Evolutionary conservation across 2,329 filamentous ascomycete genomes (phyloP), one percentile per base, ranked within the genome.

Genomic region (Thelonectria discophora): DNA sequence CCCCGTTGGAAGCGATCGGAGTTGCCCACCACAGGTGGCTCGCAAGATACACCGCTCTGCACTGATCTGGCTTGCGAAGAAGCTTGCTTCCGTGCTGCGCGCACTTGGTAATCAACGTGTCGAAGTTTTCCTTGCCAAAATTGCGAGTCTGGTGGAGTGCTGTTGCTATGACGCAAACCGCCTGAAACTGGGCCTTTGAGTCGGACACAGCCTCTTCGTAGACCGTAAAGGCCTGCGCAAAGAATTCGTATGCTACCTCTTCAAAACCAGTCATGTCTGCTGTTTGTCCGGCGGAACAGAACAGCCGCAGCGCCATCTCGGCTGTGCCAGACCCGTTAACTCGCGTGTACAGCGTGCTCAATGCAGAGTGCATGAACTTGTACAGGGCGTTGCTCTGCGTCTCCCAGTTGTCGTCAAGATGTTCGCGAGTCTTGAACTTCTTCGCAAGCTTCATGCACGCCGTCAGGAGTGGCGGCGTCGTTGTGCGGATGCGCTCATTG

Each of bases 1-100:
- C 94, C 11, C 86, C 88, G 68, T 90, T 88, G 17, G 88, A 86
- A 2, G 87, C 82, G 63, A 93, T 91, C 47, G 97, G 94, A 12
- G 93, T 94, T 1, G 93, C 92, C 95, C 95, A 99, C 95, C 95
- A 99, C 54, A 99, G 80, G 77, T 99, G 95, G 76, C 94, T 97
- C 3, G 95, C 95, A 68, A 99, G 81, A 74, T 98, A 99, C 11
- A 99, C 95, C 0, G 95, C 95, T 21, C 95, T 89, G 76, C 95
- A 99, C 79, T 99, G 95, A 76, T 99, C 95, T 1, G 95, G 96
- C 80, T 99, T 99, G 79, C 97, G 94, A 70, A 99, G 84, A 67
- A 99, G 82, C 77, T 98, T 99, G 80, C 94, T 97, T 17, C 95
- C 94, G 74, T 99, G 96, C 69, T 98, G 85, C 3, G 96, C 94